These are phyloP conservation scores for Pythium rishiriense DNA, from an alignment of 352 stramenopile species.

Conservation along the genomic window DNA sequence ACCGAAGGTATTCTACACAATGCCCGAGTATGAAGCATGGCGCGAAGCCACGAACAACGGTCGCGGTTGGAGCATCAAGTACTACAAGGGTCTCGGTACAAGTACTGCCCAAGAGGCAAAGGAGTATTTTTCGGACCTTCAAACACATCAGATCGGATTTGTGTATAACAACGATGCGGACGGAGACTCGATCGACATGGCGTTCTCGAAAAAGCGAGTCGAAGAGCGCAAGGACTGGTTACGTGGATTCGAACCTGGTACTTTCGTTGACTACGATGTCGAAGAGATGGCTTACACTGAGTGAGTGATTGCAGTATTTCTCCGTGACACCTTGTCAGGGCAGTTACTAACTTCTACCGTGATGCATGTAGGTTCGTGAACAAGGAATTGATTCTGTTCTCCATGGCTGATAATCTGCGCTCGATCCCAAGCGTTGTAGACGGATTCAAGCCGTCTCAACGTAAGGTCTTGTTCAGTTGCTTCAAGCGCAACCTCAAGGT, in stretches of 20 bases:
- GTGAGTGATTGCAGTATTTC: conserved; percentile 38
- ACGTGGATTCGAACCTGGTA: conserved; percentile 77
- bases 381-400: conserved; percentile 99
- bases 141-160: conserved; percentile 94
- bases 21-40: conserved; percentile 97
- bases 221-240: conserved; percentile 97
- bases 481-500: conserved; percentile 98
- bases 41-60: conserved; percentile 84
- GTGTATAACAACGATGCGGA: conserved; percentile 88
- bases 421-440: conserved; percentile 96
- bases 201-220: conserved; percentile 96
- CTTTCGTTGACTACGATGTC: conserved; percentile 92
- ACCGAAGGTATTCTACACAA: conserved; percentile 94
- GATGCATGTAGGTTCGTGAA: conserved; percentile 91
- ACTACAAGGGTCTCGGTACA: conserved; percentile 99
- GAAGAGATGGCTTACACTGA: conserved; percentile 93
- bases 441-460: conserved; percentile 98
- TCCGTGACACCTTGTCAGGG: neutral
- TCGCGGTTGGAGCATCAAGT: conserved; percentile 97
- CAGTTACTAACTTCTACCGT: conserved; percentile 5
- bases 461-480: conserved; percentile 97
- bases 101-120: conserved; percentile 96
- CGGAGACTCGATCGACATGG: conserved; percentile 95
- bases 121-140: conserved; percentile 96
- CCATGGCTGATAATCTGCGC: conserved; percentile 96